Conservation (phyloP, 164 flowering plant genomes). For the Malania oleifera region DNA sequence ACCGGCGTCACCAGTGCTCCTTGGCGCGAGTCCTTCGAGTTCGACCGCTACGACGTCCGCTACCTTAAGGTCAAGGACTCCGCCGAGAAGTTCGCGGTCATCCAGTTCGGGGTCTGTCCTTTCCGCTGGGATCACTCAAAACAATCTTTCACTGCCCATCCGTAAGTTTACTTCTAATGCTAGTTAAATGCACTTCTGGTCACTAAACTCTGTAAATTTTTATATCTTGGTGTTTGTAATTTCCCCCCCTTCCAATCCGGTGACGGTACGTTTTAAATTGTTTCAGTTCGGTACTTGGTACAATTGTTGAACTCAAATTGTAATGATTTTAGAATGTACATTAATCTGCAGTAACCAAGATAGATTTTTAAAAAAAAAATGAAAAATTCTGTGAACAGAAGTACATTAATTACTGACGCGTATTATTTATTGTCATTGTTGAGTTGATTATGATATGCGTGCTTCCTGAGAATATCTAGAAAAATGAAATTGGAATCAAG, state of each 20-base stretch:
- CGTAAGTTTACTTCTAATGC: constrained; percentile 49
- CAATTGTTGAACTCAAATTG: no score
- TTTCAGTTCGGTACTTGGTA: no score
- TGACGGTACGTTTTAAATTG: no score
- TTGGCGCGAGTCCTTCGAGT: constrained; percentile 79
- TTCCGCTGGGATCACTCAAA: constrained; percentile 69
- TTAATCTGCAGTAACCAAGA: no score
- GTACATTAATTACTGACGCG: no score
- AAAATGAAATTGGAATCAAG: neutral
- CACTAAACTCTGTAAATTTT: no score
- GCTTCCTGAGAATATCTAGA: constrained; percentile 1
- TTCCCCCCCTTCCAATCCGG: no score
- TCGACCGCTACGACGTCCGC: constrained; percentile 65
- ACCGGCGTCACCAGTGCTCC: constrained; percentile 88
- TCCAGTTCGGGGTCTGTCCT: constrained; percentile 95
- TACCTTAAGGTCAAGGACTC: constrained; percentile 90
- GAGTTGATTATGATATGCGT: neutral
- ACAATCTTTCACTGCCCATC: constrained; percentile 63
- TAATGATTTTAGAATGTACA: no score
- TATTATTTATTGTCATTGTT: constrained; percentile 2
- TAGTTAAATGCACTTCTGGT: no score
- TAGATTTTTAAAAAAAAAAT: no score
- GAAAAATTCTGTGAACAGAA: no score
- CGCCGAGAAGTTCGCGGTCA: constrained; percentile 89
- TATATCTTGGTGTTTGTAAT: no score